A percentile compares a stretch with the other conserved stretches of the same genome.
Evolutionary conservation across 2,329 filamentous ascomycete genomes (phyloP).

Genomic region (Cytospora leucostoma): DNA sequence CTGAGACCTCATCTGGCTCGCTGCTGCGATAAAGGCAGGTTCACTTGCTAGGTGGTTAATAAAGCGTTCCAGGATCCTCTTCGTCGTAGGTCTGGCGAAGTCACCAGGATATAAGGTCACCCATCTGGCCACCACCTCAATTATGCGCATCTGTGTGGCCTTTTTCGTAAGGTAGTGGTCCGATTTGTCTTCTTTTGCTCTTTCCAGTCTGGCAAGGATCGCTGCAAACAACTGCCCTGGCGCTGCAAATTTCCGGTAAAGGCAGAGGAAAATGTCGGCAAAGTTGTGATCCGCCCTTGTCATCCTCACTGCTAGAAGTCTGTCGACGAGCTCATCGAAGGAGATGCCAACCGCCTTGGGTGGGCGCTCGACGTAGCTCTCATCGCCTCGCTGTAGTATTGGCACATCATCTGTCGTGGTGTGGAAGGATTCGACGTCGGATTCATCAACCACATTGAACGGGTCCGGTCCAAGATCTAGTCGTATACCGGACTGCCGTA

Average conservation of each 20-base stretch:
- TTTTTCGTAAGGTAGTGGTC: conserved; percentile 75
- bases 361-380: conserved; percentile 57
- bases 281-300: conserved; percentile 90
- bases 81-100: conserved; percentile 78
- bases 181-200: conserved; percentile 64
- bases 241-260: conserved; percentile 91
- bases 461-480: conserved; percentile 54
- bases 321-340: conserved; percentile 78
- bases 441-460: conserved; percentile 70
- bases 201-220: conserved; percentile 75
- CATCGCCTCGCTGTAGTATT: conserved; percentile 66
- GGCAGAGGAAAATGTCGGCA: conserved; percentile 80
- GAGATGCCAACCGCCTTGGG: conserved; percentile 55
- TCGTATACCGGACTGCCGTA: conserved; percentile 54
- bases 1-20: conserved; percentile 80
- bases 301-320: conserved; percentile 78
- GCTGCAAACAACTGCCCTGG: conserved; percentile 76
- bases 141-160: conserved; percentile 77
- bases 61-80: conserved; percentile 72
- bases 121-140: conserved; percentile 86
- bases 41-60: conserved; percentile 72
- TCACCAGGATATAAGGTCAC: conserved; percentile 88
- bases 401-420: conserved; percentile 66
- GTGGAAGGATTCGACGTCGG: conserved; percentile 65
- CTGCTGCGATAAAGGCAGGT: conserved; percentile 80